Conservation (phyloP, 306 rosid species). For the Trichosanthes truncata region DNA sequence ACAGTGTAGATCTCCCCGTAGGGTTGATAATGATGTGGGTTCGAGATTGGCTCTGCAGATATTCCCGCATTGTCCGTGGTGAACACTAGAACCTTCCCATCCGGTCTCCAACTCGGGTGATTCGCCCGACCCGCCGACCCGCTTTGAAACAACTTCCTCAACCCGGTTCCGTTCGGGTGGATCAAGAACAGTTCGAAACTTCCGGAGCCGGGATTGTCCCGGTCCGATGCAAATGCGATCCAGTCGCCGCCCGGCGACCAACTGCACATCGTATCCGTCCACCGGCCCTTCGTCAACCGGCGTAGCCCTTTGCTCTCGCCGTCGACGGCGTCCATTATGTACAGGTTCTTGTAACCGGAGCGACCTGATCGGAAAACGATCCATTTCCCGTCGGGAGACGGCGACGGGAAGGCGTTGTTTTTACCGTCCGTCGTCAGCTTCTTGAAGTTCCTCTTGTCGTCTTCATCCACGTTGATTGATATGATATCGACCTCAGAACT, state of each 20-base stretch:
- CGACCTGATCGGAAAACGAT: slow-evolving; percentile 75
- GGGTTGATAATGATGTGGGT: slow-evolving; percentile 70
- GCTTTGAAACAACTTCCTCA: slow-evolving; percentile 52
- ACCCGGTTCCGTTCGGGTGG: slow-evolving; percentile 71
- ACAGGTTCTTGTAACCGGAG: slow-evolving; percentile 55
- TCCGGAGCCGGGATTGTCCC: slow-evolving; percentile 50
- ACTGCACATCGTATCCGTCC: slow-evolving; percentile 80
- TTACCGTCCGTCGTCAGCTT: slow-evolving; percentile 52
- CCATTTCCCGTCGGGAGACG: slow-evolving; percentile 69
- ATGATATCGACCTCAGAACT: slow-evolving; percentile 51
- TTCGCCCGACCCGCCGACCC: slow-evolving; percentile 60
- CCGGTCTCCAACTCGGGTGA: slow-evolving; percentile 76
- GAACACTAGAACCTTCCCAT: slow-evolving; percentile 45
- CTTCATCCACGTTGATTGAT: slow-evolving; percentile 37
- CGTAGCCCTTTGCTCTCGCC: slow-evolving; percentile 47
- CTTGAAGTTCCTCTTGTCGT: slow-evolving; percentile 14
- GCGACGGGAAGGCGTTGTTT: slow-evolving; percentile 78
- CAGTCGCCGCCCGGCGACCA: slow-evolving; percentile 87
- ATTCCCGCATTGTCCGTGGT: slow-evolving; percentile 63
- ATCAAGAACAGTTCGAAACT: slow-evolving; percentile 57
- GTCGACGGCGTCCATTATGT: slow-evolving; percentile 51
- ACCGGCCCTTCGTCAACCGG: slow-evolving; percentile 51
- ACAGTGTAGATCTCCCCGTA: slow-evolving; percentile 72
- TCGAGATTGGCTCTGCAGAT: slow-evolving; percentile 85
- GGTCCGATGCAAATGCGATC: slow-evolving; percentile 73